Conservation (phyloP, 768 basidiomycete genomes). For the Trametes meyenii region DNA sequence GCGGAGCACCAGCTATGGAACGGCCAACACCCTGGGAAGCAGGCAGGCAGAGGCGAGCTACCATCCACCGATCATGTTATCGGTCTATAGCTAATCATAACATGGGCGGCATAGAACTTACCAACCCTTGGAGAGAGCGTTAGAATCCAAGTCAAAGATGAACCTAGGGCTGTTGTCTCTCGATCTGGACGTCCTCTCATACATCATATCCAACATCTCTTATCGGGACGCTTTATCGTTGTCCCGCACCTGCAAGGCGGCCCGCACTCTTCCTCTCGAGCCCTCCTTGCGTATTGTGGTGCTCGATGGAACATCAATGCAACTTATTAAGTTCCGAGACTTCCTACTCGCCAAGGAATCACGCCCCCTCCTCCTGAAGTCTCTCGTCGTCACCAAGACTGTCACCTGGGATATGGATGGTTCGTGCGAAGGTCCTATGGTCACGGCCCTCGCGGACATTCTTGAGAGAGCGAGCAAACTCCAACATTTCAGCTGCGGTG, state of each 20-base stretch:
- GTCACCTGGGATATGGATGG: slow-evolving; percentile 13
- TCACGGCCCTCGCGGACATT: slow-evolving; percentile 7
- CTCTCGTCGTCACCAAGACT: slow-evolving; percentile 5
- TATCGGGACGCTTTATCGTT: slow-evolving; percentile 10
- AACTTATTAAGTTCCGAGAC: slow-evolving; percentile 13
- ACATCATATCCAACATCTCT: slow-evolving; percentile 6
- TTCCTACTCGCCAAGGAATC: slow-evolving; percentile 4
- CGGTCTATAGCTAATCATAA: too few species aligned
- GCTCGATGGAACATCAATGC: neutral
- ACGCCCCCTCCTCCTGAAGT: slow-evolving; percentile 8
- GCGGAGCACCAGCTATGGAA: too few species aligned
- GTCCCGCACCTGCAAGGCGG: slow-evolving; percentile 12
- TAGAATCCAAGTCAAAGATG: neutral
- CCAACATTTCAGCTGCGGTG: slow-evolving; percentile 11
- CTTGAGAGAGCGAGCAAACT: neutral
- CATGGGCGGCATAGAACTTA: too few species aligned
- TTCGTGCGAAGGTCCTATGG: neutral
- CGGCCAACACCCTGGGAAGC: too few species aligned
- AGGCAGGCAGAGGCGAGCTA: too few species aligned
- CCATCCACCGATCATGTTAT: too few species aligned
- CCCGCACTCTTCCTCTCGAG: slow-evolving; percentile 2
- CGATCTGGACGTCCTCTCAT: slow-evolving; percentile 1
- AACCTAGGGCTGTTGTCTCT: neutral
- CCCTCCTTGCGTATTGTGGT: slow-evolving; percentile 11
- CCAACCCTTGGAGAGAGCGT: too few species aligned